Base-by-base conservation (phyloP, 768 basidiomycete species). In the Cantharellus anzutake region DNA sequence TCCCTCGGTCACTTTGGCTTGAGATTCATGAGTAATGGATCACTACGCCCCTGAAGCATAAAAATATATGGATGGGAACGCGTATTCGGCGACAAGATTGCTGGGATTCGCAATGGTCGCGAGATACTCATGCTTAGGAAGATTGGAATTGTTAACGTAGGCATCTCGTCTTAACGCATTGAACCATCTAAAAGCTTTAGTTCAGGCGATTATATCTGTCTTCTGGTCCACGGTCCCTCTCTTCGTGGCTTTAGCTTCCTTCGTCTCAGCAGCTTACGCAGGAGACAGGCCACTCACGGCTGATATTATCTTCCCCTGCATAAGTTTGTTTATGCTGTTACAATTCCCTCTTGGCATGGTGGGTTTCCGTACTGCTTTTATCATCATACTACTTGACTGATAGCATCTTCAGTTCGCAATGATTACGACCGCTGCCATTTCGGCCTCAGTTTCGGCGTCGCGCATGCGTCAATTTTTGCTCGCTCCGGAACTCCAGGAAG, bases 11-110 rank as follows among this genome's bases (percentile, higher is more conserved):
- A 42, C 41, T 53, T 16, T 62, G 4, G 2, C n/a, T 50, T 35
- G 11, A 11, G 37, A 5, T 51, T 14, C 56, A 39, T 44, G 29
- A 42, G 16, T 14, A n/a, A 2, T 2, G 2, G 11, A 5, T 41
- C 60, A 57, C 42, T 64, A 48, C 16, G 3, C n/a, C n/a, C 35
- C 2, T n/a, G 5, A 61, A 87, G 86, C 63, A 88, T 92, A 68
- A 90, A 92, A 67, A 72, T 92, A 3, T 94, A 94, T 69, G 88
- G 86, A 2, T 98, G 94, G 94, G 94, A 98, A 71, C 80, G 83
- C 65, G 84, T 87, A 2, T 97, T 98, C 67, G 77, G 87, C 38
- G 76, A 82, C 56, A 82, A 81, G 59, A 77, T 98, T 39, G 71
- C 83, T n/a, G 75, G 79, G 29, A 84, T 92, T 2, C 76, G 91